A percentile compares a stretch with the other conserved stretches of the same genome.
These are phyloP conservation scores for Penicillium arizonense DNA, from an alignment of 495 filamentous ascomycete genomes.

Conservation along the genomic window DNA sequence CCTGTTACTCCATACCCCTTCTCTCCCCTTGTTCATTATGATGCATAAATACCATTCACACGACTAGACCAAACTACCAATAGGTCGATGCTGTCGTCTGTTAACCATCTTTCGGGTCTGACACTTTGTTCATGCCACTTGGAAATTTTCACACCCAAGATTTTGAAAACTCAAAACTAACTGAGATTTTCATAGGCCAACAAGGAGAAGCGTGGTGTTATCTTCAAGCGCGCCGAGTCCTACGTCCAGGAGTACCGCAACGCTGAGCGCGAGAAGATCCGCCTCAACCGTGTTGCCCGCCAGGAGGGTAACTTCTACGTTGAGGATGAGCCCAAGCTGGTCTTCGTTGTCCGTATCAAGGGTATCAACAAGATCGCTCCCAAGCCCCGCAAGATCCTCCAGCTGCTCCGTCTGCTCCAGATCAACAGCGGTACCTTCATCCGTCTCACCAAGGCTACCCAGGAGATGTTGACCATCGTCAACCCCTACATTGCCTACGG, in stretches of 20 bases:
- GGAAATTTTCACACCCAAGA: conserved; percentile 15
- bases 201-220: conserved; percentile 94
- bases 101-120: conserved; percentile 99
- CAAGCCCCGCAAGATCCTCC: conserved; percentile 99
- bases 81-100: conserved; percentile 91
- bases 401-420: conserved; percentile 97
- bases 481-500: conserved; percentile 98
- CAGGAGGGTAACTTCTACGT: conserved; percentile 92
- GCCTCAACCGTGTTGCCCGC: conserved; percentile 83
- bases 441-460: conserved; percentile 94
- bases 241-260: conserved; percentile 99
- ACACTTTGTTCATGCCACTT: conserved; percentile 42
- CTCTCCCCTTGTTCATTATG: conserved; percentile 35
- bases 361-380: conserved; percentile 99
- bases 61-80: conserved; percentile 73
- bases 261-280: conserved; percentile 96
- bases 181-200: conserved; percentile 61
- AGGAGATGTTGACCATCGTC: conserved; percentile 96
- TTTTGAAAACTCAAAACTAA: conserved; percentile 37
- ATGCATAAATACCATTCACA: conserved; percentile 73
- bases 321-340: conserved; percentile 89
- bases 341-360: conserved; percentile 99
- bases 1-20: background rate
- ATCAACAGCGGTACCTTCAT: conserved; percentile 99
- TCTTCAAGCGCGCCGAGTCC: conserved; percentile 99